Base-by-base conservation (phyloP, 148 eudicot species). In the Silene uniflora region DNA sequence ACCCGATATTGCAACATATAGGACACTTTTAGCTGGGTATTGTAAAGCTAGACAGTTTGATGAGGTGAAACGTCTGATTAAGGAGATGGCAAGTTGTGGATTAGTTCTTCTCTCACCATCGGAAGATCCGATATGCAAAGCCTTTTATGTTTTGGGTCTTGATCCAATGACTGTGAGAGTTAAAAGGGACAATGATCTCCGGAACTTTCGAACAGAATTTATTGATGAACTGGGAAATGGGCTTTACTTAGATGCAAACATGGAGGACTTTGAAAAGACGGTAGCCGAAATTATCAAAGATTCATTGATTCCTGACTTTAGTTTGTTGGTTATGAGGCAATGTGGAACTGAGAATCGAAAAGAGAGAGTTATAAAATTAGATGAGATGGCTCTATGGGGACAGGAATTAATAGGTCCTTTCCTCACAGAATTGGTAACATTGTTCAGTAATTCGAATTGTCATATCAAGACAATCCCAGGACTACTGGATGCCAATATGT, bases 221-320 rank as follows among this genome's bases (percentile, higher is more conserved):
- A 79, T 71, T 78, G 98, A 93, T 81, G 82, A 73, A 72, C 75
- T 89, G 66, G 98, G 98, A 29, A 93, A 93, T 79, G 98, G 98
- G 47, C 93, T 93, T 73, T 93, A 89, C 86, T 83, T 93, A 71
- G 93, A 93, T 32, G 81, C 92, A 58, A 83, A 93, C 52, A 3
- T 85, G 65, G 86, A 76, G 16, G 83, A 82, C 67, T 91, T 80
- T 84, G 98, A 93, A 76, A 80, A 75, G 70, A 77, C 56, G 55
- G 59, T 89, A 74, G 49, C 55, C 16, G 72, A 72, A 58, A 83
- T 91, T 82, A 91, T 93, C 49, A 78, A 86, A 47, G 96, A 85
- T 73, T 81, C 87, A 22, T 80, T 93, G 81, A 24, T 88, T 72
- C 96, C 90, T 7, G 92, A 93, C 76, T 89, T 89, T 59, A 87